Base-by-base conservation (phyloP, 192 early-diverging fungal genomes). In the Gryganskiella cystojenkinii region DNA sequence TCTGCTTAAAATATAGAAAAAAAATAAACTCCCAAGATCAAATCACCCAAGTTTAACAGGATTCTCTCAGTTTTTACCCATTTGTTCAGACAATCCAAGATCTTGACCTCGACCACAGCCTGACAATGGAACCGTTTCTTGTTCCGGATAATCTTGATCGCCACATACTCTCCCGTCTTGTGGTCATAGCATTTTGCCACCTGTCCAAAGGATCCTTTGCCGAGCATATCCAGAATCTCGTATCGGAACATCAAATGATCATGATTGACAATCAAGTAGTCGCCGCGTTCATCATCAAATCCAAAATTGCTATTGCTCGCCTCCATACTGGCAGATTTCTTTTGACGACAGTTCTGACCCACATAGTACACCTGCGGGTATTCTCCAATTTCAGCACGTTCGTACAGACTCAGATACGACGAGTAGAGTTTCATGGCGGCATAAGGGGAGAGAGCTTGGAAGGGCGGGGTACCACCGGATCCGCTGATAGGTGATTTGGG, bases 101-200 rank as follows among this genome's bases (percentile, higher is more conserved):
- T 95, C 73, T 96, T 96, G 45, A 97, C 93, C 78, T 99, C 97
- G 24, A 96, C 92, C 42, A 92, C 80, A 19, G 95, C 98, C 70
- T 98, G 98, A 62, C 92, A 90, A 81, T 98, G 95, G 83, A 99
- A 98, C 27, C 96, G 90, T 70, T 93, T 94, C 89, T 96, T 96
- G 83, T 98, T 99, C 52, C 95, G 63, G 34, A 98, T 99, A 42
- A 98, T 92, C 81, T 98, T 98, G 59, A 98, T 85, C 9, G 96
- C 98, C 31, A 95, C 93, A 63, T 91, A 84, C 20, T 86, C 84
- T 31, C 93, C 94, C 3, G 91, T 89, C 65, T 95, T 96, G 85
- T 99, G 97, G 82, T 99, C 97, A 61, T 89, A 91, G 57, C 95
- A 96, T 57, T 95, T 94, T 61, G 96, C 85, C 3, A 98, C 96